phyloP scores from a whole-genome alignment of 73 alveolate species.

The Uronychia binucleata region DNA sequence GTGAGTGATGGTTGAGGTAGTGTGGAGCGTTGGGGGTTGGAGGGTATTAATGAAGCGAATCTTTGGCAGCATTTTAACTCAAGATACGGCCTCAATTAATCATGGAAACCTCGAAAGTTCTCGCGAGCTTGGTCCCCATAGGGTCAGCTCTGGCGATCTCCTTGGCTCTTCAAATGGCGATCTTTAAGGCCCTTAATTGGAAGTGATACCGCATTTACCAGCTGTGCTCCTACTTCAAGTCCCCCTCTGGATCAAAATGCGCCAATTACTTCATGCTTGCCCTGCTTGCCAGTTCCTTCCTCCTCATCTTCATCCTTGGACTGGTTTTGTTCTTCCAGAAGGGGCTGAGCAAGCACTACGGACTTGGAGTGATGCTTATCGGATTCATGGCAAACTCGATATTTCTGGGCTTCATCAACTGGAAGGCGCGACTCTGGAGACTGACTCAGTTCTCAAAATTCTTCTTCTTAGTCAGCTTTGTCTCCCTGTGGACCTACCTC shows the following conservation, averaged over 20 bases:
- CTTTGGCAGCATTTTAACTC: no score
- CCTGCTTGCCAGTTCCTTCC: not conserved
- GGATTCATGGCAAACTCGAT: conserved; percentile 7
- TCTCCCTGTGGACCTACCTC: conserved; percentile 15
- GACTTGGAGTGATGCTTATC: conserved; percentile 33
- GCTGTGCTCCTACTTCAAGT: not conserved
- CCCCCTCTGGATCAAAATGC: not conserved
- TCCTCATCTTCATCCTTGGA: not conserved
- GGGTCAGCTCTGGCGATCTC: not conserved
- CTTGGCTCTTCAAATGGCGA: not conserved
- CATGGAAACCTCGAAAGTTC: not conserved
- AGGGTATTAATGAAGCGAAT: no score
- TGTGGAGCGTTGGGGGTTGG: no score
- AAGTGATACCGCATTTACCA: not conserved
- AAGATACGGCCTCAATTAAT: no score
- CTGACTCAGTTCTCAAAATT: conserved; percentile 14
- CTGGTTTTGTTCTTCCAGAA: not conserved
- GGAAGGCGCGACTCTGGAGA: conserved; percentile 50
- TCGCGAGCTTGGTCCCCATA: not conserved
- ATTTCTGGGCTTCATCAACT: conserved; percentile 7
- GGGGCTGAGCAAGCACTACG: conserved; percentile 20
- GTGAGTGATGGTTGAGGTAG: no score
- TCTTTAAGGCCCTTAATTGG: not conserved
- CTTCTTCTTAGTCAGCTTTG: not conserved
- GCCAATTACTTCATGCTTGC: not conserved